Evolutionary conservation across 2,329 filamentous ascomycete species (phyloP).

Genomic region (Epicoccum nigrum): DNA sequence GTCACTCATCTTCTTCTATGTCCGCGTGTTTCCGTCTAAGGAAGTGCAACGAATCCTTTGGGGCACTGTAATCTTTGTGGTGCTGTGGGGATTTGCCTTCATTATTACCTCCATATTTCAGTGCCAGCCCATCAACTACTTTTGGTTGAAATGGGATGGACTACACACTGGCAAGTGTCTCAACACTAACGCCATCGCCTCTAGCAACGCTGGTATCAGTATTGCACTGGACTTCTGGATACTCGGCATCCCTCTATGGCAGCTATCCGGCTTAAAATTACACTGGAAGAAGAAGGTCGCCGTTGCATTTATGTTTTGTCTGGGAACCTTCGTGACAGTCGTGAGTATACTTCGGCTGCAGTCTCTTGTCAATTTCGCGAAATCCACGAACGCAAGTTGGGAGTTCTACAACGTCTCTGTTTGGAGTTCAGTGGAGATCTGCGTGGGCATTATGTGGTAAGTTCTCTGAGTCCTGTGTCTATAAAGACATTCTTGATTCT

Average conservation of each 20-base stretch:
- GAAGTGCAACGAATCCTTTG: constrained; percentile 29
- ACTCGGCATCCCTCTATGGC: constrained; percentile 45
- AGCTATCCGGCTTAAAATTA: constrained; percentile 42
- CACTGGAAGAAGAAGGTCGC: constrained; percentile 48
- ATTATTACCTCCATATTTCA: constrained; percentile 39
- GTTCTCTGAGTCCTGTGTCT: neutral
- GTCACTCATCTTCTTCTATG: constrained; percentile 40
- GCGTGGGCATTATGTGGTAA: constrained; percentile 51
- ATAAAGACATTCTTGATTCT: neutral
- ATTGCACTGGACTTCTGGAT: constrained; percentile 45
- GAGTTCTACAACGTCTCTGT: constrained; percentile 50
- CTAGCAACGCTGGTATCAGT: constrained; percentile 43
- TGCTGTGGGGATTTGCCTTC: constrained; percentile 33
- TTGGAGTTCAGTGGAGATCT: constrained; percentile 52
- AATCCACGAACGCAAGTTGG: constrained; percentile 49
- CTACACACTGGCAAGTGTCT: constrained; percentile 42
- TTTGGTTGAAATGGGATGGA: constrained; percentile 45
- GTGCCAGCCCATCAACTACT: constrained; percentile 44
- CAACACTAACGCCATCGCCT: constrained; percentile 43
- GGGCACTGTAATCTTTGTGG: constrained; percentile 34
- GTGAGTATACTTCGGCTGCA: constrained; percentile 53
- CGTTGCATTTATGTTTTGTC: constrained; percentile 48
- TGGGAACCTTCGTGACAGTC: constrained; percentile 51
- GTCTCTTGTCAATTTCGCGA: constrained; percentile 52
- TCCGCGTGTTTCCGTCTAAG: constrained; percentile 40